These are phyloP conservation scores for Neocallimastix lanati DNA, from an alignment of 192 early-diverging fungal species.

Conservation along the genomic window DNA sequence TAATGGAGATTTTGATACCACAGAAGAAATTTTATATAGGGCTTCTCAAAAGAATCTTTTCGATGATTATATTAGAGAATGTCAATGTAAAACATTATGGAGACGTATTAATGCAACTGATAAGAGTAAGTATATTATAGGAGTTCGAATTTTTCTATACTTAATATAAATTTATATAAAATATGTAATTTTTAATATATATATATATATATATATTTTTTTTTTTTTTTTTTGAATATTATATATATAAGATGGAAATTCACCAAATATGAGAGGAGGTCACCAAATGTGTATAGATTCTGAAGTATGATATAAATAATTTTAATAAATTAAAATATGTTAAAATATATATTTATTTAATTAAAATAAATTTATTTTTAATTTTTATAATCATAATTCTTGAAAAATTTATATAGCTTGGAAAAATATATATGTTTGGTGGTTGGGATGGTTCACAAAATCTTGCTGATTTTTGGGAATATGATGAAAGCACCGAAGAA, in stretches of 20 bases:
- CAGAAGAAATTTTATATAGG: constrained; percentile 49
- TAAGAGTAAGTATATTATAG: too few species aligned
- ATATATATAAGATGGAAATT: constrained; percentile 9
- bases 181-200: constrained; percentile 14
- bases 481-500: constrained; percentile 25
- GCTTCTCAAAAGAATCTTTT: constrained; percentile 49
- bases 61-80: constrained; percentile 42
- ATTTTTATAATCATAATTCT: too few species aligned
- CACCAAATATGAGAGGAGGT: constrained; percentile 61
- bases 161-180: too few species aligned
- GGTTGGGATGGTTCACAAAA: constrained; percentile 85
- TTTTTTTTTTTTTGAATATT: background rate
- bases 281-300: constrained; percentile 94
- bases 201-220: constrained; percentile 9
- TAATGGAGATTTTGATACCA: constrained; percentile 54
- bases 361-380: too few species aligned
- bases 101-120: constrained; percentile 15
- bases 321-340: background rate
- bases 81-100: constrained; percentile 60
- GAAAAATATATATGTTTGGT: constrained; percentile 71
- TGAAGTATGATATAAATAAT: constrained; percentile 7
- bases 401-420: constrained; percentile 4
- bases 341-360: too few species aligned
- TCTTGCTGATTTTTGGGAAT: constrained; percentile 79
- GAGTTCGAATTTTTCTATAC: too few species aligned